Percentiles rank a stretch among this genome's conserved stretches.
phyloP scores from a whole-genome alignment of 495 filamentous ascomycete genomes.

The Massariosphaeria phaeospora region DNA sequence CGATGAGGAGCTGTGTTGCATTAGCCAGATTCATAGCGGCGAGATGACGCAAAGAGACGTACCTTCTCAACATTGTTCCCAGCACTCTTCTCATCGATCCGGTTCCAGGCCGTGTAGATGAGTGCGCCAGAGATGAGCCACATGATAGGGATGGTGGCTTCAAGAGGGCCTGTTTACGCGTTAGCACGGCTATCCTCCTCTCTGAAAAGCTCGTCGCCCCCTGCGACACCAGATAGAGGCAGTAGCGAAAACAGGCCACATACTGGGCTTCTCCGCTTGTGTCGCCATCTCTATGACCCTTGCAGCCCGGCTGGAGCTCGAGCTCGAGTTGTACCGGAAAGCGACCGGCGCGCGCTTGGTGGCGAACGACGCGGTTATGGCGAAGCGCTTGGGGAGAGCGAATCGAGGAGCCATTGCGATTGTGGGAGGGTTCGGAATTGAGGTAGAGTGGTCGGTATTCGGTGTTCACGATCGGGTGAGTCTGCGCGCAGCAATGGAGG shows the following conservation, averaged over 20 bases:
- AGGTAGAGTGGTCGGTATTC: no score
- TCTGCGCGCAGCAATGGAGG: no score
- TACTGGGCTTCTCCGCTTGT: conserved; percentile 19
- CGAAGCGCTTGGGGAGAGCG: conserved; percentile 6
- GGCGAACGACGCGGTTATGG: conserved; percentile 8
- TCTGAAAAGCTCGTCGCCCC: background rate
- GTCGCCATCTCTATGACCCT: conserved; percentile 18
- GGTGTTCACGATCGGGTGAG: no score
- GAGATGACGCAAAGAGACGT: background rate
- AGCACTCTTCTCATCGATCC: conserved; percentile 13
- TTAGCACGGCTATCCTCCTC: background rate
- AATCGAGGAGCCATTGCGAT: conserved; percentile 11
- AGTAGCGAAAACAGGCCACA: background rate
- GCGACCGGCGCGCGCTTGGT: conserved; percentile 3
- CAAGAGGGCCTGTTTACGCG: conserved; percentile 1
- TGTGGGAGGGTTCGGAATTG: no score
- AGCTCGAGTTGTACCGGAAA: conserved; percentile 15
- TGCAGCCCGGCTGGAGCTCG: background rate
- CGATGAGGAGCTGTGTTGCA: background rate
- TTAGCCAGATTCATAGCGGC: no score
- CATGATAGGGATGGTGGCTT: conserved; percentile 17
- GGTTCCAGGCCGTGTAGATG: conserved; percentile 9
- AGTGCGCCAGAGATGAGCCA: conserved; percentile 10
- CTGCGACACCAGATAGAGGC: background rate
- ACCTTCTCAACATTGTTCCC: conserved; percentile 19